These are phyloP conservation scores for Pachysandra terminalis DNA, from an alignment of 164 flowering plant species.

Conservation along the genomic window DNA sequence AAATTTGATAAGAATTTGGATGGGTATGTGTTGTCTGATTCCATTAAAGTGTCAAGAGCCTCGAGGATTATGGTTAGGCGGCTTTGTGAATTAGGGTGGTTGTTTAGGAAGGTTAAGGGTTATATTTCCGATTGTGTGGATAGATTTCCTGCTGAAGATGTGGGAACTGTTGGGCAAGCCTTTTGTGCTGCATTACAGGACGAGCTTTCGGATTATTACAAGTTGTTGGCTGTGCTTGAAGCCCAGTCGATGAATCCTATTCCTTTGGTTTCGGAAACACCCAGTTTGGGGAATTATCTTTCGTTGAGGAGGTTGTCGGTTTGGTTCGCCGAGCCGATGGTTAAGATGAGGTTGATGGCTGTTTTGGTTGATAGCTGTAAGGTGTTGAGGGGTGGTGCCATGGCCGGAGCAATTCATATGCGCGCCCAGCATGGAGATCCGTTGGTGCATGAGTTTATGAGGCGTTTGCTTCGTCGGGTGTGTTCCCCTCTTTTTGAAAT, in stretches of 20 bases:
- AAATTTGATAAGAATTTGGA: conserved; percentile 55
- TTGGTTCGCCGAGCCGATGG: conserved; percentile 95
- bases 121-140: conserved; percentile 83
- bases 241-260: conserved; percentile 87
- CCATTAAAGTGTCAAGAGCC: conserved; percentile 57
- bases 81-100: conserved; percentile 89
- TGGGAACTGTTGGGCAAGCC: conserved; percentile 98
- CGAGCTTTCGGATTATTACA: conserved; percentile 85
- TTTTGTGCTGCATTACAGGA: conserved; percentile 97
- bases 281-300: conserved; percentile 63
- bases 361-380: conserved; percentile 89
- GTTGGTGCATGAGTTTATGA: conserved; percentile 88
- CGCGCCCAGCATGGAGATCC: conserved; percentile 97
- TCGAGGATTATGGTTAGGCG: conserved; percentile 62
- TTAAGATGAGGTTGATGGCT: conserved; percentile 96
- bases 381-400: conserved; percentile 89
- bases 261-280: conserved; percentile 67
- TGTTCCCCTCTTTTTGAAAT: conserved; percentile 97
- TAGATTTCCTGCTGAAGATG: conserved; percentile 74
- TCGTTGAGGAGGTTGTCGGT: conserved; percentile 88
- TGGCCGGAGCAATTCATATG: conserved; percentile 96
- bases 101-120: conserved; percentile 83
- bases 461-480: conserved; percentile 69
- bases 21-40: conserved; percentile 60
- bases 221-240: conserved; percentile 89